Evolutionary conservation across 208 protist species (phyloP).

Genomic region (Lotmaria passim): DNA sequence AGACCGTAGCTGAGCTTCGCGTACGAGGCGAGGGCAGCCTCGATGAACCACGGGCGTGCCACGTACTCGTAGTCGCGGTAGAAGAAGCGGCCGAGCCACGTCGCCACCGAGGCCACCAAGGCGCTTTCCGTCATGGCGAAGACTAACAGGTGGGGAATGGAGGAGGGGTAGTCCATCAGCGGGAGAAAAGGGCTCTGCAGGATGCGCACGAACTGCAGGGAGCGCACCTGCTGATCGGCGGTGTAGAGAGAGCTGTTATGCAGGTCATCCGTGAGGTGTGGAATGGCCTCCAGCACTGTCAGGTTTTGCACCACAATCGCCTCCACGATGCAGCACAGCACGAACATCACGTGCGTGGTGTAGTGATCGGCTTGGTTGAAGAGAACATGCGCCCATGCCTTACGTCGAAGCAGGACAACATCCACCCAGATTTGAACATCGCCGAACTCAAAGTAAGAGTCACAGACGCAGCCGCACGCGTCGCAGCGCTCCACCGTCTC

Average conservation of each 20-base stretch:
- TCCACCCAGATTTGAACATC: conserved; percentile 80
- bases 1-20: conserved; percentile 69
- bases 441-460: conserved; percentile 82
- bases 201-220: conserved; percentile 75
- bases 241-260: conserved; percentile 22
- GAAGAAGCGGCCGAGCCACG: conserved; percentile 57
- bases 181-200: conserved; percentile 47
- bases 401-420: conserved; percentile 63
- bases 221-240: conserved; percentile 29
- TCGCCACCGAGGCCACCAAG: conserved; percentile 50
- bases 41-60: conserved; percentile 55
- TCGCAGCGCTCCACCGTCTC: conserved; percentile 77
- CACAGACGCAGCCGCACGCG: conserved; percentile 56
- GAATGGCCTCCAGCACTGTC: conserved; percentile 37
- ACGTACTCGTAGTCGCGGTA: conserved; percentile 42
- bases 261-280: conserved; percentile 8
- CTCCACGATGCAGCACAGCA: conserved; percentile 73
- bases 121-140: conserved; percentile 67
- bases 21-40: conserved; percentile 57
- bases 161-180: conserved; percentile 53
- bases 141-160: conserved; percentile 62
- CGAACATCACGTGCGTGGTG: conserved; percentile 21
- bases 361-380: conserved; percentile 55
- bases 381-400: conserved; percentile 80
- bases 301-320: conserved; percentile 72